These are phyloP conservation scores for Plantago coronopus DNA, from an alignment of 305 asterid genomes.

Conservation along the genomic window DNA sequence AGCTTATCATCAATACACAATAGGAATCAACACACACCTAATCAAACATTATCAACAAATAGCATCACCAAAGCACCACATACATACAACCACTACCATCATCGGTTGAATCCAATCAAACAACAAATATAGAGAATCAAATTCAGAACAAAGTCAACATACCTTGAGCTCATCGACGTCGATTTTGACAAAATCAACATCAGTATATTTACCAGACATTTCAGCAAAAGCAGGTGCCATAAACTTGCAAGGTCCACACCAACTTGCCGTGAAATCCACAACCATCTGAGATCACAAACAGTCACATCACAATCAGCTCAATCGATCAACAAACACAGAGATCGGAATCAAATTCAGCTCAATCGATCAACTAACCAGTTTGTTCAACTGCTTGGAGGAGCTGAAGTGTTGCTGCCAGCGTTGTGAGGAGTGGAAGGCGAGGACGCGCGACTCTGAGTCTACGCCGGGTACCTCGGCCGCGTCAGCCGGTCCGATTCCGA, in stretches of 20 bases:
- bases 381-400: slow-evolving; percentile 54
- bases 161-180: slow-evolving; percentile 84
- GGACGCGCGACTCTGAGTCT: not conserved
- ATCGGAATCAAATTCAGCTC: not conserved
- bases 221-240: slow-evolving; percentile 62
- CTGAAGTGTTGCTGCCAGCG: slow-evolving; percentile 3
- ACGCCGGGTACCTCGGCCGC: not conserved
- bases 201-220: slow-evolving; percentile 51
- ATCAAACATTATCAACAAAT: no score
- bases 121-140: not conserved
- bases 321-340: not conserved
- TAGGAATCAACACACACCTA: no score
- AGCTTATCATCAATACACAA: no score
- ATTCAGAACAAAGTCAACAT: slow-evolving; percentile 17
- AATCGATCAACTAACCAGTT: slow-evolving; percentile 44
- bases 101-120: not conserved
- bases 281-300: slow-evolving; percentile 47
- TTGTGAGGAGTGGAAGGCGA: not conserved
- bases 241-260: slow-evolving; percentile 95
- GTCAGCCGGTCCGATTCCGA: not conserved
- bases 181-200: slow-evolving; percentile 76
- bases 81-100: not conserved
- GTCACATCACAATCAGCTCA: slow-evolving; percentile 8
- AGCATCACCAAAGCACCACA: not conserved
- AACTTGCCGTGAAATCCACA: slow-evolving; percentile 82